Evolutionary conservation across 164 flowering plant genomes (phyloP).

Genomic region (Dillenia turbinata): DNA sequence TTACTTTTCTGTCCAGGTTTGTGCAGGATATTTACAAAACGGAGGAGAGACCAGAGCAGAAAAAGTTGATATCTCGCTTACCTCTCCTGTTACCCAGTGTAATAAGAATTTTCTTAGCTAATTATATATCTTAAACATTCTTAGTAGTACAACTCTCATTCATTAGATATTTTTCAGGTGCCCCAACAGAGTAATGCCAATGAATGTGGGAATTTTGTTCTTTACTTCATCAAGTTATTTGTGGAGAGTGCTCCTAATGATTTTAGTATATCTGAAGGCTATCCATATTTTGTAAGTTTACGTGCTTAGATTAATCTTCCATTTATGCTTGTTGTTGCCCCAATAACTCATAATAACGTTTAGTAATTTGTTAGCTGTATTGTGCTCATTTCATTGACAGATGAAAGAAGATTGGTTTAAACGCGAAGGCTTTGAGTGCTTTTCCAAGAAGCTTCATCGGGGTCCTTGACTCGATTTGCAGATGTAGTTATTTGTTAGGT

Average conservation of each 20-base stretch:
- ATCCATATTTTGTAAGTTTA: constrained; percentile 62
- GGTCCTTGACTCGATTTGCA: too few relatives aligned
- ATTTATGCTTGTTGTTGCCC: too few relatives aligned
- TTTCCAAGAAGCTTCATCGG: too few relatives aligned
- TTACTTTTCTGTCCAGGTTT: constrained; percentile 41
- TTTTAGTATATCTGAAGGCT: constrained; percentile 42
- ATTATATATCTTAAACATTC: too few relatives aligned
- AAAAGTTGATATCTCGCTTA: constrained; percentile 30
- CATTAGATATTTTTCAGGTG: constrained; percentile 38
- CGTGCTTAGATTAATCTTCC: too few relatives aligned
- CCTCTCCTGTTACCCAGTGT: constrained; percentile 78
- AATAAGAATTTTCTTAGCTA: background rate
- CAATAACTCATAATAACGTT: too few relatives aligned
- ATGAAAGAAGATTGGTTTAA: too few relatives aligned
- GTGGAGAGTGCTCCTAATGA: constrained; percentile 55
- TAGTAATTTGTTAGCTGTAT: too few relatives aligned
- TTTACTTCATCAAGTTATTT: constrained; percentile 58
- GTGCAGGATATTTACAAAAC: constrained; percentile 43
- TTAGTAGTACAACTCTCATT: background rate
- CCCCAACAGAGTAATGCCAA: constrained; percentile 63
- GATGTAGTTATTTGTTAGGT: too few relatives aligned
- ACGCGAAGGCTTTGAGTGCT: too few relatives aligned
- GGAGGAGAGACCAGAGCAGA: constrained; percentile 36
- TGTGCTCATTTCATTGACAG: too few relatives aligned
- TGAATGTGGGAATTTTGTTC: constrained; percentile 71